phyloP scores from a whole-genome alignment of 2,329 filamentous ascomycete genomes.

The Anisogramma anomala region DNA sequence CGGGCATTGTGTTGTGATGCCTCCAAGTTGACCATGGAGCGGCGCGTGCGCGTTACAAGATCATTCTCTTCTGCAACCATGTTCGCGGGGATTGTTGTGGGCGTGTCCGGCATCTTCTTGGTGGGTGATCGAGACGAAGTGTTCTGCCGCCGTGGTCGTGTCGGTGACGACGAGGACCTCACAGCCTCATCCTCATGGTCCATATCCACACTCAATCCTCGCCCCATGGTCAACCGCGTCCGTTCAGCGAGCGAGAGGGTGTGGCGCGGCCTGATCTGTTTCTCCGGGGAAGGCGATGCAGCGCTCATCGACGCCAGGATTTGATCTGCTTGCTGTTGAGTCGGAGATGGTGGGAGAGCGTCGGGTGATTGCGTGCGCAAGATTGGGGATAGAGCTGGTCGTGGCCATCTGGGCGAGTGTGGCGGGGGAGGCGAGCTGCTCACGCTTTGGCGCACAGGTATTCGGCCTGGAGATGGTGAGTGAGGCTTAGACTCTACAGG shows the following conservation, averaged over 20 bases:
- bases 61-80: conserved; percentile 30
- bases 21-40: conserved; percentile 52
- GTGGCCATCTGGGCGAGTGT: background rate
- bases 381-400: background rate
- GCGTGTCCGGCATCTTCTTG: conserved; percentile 16
- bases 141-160: conserved; percentile 1
- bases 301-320: conserved; percentile 44
- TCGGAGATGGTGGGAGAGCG: conserved; percentile 25
- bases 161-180: background rate
- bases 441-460: background rate
- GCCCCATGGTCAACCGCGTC: conserved; percentile 69
- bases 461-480: background rate
- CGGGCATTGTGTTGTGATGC: conserved; percentile 50
- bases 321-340: conserved; percentile 41
- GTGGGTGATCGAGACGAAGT: conserved; percentile 4
- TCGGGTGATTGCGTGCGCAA: conserved; percentile 9
- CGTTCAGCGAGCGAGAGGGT: conserved; percentile 61
- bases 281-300: conserved; percentile 46
- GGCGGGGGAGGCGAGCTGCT: background rate
- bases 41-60: conserved; percentile 45
- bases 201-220: conserved; percentile 31
- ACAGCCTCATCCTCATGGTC: conserved; percentile 16
- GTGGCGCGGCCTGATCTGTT: conserved; percentile 36
- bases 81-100: background rate
- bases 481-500: conserved; percentile 1